Evolutionary conservation across 164 flowering plant species (phyloP), one percentile per base, ranked within the genome.

Genomic region (Amborella trichopoda): DNA sequence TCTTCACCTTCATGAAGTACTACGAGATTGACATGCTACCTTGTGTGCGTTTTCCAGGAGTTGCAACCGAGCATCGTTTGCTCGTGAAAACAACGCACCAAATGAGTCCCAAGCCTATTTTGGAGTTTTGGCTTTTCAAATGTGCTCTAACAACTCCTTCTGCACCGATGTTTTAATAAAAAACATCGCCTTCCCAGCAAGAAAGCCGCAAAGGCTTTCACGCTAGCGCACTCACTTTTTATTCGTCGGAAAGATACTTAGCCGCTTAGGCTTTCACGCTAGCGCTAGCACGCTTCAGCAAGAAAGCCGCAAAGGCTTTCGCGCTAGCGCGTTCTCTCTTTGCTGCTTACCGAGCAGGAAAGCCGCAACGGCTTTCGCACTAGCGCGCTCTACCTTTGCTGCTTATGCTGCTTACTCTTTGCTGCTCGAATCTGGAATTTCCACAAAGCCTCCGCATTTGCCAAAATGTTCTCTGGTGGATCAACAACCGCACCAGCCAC

Each of bases 1-100:
- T 26, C 16, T 45, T 25, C 5, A 14, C 34, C 4, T 26, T 26
- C 49, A 45, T 45, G 17, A 45, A 26, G n/a, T 40, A 40, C 23
- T 40, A 25, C 12, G 23, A 17, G 3, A 20, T 20, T 0, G 23
- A 5, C 44, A 40, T 37, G n/a, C n/a, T 37, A 37, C 40, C 40
- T 37, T 37, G 40, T 37, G 40, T 37, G n/a, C 40, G 17, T 37
- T 37, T 14, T 37, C 40, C 40, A 37, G 17, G n/a, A 37, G 40
- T 14, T 37, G 40, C 3, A 37, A 19, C 40, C 40, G 40, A 37
- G 40, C 40, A 37, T 37, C 40, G 17, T 37, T 37, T 37, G 40
- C 40, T 13, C 40, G n/a, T 5, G 40, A 5, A 14, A 5, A 37
- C 3, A 37, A 37, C 9, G 5, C 5, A 19, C 34, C 6, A 30